A percentile compares a stretch with the other conserved stretches of the same genome.
phyloP scores from a whole-genome alignment of 2,329 filamentous ascomycete genomes.

The Colletotrichum simmondsii region DNA sequence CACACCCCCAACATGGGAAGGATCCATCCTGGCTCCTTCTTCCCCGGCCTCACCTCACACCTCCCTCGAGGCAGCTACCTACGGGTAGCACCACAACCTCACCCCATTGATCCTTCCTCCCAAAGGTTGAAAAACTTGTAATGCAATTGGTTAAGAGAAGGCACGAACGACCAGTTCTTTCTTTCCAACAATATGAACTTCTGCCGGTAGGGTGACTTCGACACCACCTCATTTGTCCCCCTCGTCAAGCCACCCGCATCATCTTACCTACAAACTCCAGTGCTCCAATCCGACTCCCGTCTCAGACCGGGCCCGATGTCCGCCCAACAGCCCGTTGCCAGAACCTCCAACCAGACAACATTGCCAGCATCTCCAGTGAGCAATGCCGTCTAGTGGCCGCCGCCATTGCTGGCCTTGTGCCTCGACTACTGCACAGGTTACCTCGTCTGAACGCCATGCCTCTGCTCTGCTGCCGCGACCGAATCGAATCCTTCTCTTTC shows the following conservation, averaged over 20 bases:
- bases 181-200: background rate
- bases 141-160: background rate
- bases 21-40: background rate
- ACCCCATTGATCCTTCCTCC: background rate
- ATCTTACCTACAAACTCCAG: constrained; percentile 3
- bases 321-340: background rate
- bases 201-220: background rate
- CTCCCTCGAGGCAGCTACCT: background rate
- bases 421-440: constrained; percentile 12
- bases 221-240: background rate
- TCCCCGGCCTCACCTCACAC: background rate
- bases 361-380: background rate
- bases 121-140: background rate
- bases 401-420: constrained; percentile 2
- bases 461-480: constrained; percentile 9
- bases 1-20: background rate
- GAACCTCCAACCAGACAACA: background rate
- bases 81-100: too few species aligned
- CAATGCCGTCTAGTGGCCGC: background rate
- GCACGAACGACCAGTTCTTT: background rate
- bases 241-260: constrained; percentile 20
- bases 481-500: background rate
- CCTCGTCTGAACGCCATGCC: background rate
- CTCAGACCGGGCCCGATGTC: background rate
- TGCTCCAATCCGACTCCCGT: background rate